Base-by-base conservation (phyloP, 164 flowering plant genomes). In the Hamamelis virginiana region DNA sequence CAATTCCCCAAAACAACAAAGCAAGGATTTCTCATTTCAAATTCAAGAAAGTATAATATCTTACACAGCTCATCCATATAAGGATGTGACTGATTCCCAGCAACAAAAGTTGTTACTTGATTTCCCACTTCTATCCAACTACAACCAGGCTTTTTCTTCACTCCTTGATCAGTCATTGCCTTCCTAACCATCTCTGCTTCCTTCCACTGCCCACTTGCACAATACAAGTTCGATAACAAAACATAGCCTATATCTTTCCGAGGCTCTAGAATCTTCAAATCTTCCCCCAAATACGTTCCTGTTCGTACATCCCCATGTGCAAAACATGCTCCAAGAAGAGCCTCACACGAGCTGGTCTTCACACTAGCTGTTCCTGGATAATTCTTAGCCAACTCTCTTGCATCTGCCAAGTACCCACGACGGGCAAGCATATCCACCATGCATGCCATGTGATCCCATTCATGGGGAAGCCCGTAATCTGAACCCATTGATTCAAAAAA, bases 351-450 rank as follows among this genome's bases (percentile, higher is more conserved):
- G 69, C 71, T 72, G 19, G 26, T 50, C 14, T 52, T 70, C 9
- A 27, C 23, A 19, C 26, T 13, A 23, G 16, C 21, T 19, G 64
- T 66, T 38, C 55, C 58, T 1, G 51, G 25, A 61, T 68, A 70
- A 33, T 68, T 59, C 10, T 69, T 56, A 26, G 65, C 74, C 59
- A 86, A 67, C 26, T 81, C 71, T 19, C 69, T 74, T 66, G 88
- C 88, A 69, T 77, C 81, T 43, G 33, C 60, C 59, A 84, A 70
- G 63, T 72, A 72, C 56, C 87, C 89, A 15, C 82, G 75, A n/a
- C 89, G 77, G 44, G 87, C 84, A 21, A 86, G 83, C 83, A 87
- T 77, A 72, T 86, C 88, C 43, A 87, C 75, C 82, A 87, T 79
- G 73, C 88, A 85, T 27, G 81, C 71, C n/a, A 86, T 72, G 66